Evolutionary conservation across 202 grass and related monocot species (phyloP).

Genomic region (Setaria viridis): DNA sequence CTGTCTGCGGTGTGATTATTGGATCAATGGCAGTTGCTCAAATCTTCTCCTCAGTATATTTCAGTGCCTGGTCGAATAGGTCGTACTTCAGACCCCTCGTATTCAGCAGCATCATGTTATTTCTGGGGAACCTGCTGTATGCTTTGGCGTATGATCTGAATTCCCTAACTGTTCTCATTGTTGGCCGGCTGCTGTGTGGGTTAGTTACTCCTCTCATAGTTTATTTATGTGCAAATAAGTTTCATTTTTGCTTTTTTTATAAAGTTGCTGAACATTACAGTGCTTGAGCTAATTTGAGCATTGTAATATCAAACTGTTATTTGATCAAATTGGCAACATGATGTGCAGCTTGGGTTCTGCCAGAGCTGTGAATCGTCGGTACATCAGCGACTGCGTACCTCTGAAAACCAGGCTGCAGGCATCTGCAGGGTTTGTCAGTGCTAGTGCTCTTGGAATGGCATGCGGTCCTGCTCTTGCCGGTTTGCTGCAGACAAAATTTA

Average conservation of each 20-base stretch:
- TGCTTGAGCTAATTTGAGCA: not conserved
- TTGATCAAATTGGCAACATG: conserved; percentile 30
- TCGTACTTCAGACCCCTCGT: conserved; percentile 90
- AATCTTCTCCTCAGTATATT: conserved; percentile 96
- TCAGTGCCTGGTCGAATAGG: conserved; percentile 94
- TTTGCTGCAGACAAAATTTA: conserved; percentile 76
- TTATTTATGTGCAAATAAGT: conserved; percentile 10
- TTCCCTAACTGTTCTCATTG: conserved; percentile 68
- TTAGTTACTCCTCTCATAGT: conserved; percentile 37
- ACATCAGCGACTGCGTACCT: conserved; percentile 92
- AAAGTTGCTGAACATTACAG: not conserved
- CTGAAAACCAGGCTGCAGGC: conserved; percentile 84
- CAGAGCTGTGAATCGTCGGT: conserved; percentile 90
- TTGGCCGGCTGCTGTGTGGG: conserved; percentile 86
- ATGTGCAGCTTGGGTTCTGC: conserved; percentile 80
- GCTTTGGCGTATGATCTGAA: conserved; percentile 88
- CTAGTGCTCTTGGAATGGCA: conserved; percentile 96
- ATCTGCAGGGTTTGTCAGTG: conserved; percentile 91
- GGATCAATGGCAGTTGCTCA: conserved; percentile 96
- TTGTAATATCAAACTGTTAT: not conserved
- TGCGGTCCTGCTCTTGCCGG: conserved; percentile 88
- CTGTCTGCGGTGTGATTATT: conserved; percentile 92
- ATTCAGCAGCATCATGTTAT: conserved; percentile 91
- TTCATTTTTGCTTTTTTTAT: not conserved
- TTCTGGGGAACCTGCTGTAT: conserved; percentile 81